phyloP scores from a whole-genome alignment of 108 stramenopile genomes.

The Cyclotella atomus region DNA sequence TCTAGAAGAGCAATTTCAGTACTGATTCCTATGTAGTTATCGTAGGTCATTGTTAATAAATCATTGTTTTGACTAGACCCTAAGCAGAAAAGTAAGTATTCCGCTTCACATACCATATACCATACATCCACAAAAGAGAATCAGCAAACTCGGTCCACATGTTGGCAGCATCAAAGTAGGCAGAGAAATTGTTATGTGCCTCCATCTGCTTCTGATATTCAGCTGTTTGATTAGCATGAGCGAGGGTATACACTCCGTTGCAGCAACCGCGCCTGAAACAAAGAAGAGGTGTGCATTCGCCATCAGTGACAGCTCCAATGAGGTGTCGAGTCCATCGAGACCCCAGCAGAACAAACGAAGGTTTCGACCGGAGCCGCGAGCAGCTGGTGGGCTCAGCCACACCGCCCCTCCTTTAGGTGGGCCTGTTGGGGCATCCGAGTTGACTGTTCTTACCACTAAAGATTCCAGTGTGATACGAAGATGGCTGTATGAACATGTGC shows the following conservation, averaged over 20 bases:
- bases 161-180: too few species aligned
- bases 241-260: too few species aligned
- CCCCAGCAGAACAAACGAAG: not conserved
- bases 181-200: too few species aligned
- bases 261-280: not conserved
- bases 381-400: slow-evolving; percentile 12
- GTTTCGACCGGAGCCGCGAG: not conserved
- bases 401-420: slow-evolving; percentile 28
- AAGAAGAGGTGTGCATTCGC: slow-evolving; percentile 7
- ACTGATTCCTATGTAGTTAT: too few species aligned
- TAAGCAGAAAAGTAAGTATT: too few species aligned
- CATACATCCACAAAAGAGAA: too few species aligned
- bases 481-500: slow-evolving; percentile 62
- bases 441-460: slow-evolving; percentile 68
- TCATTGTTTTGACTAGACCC: too few species aligned
- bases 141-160: too few species aligned
- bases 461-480: slow-evolving; percentile 47
- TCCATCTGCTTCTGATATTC: not conserved
- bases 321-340: not conserved
- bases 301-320: slow-evolving; percentile 1
- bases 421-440: slow-evolving; percentile 30
- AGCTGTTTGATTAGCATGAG: not conserved
- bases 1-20: too few species aligned
- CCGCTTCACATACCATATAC: too few species aligned
- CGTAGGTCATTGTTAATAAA: too few species aligned